Evolutionary conservation across 331 rosid genomes (phyloP).

Genomic region (Spiraea crenata): DNA sequence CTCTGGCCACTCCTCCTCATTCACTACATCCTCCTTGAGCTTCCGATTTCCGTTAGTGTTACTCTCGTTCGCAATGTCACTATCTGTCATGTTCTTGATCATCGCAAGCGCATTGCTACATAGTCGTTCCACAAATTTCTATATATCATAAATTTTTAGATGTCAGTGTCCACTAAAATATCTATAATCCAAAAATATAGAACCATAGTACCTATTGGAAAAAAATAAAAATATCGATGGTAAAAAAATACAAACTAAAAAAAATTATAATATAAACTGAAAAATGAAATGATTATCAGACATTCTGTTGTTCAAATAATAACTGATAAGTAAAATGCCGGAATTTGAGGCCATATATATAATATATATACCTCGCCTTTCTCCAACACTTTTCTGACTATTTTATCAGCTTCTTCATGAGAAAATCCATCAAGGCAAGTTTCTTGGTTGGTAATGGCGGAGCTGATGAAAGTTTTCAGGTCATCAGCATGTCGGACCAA

Average conservation of each 20-base stretch:
- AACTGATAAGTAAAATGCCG: too few species aligned
- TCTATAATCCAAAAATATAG: neutral
- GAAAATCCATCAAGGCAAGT: constrained; percentile 91
- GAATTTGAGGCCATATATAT: too few species aligned
- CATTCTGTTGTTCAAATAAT: too few species aligned
- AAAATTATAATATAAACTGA: neutral
- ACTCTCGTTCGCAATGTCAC: constrained; percentile 50
- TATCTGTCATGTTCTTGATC: constrained; percentile 75
- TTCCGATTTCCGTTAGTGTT: constrained; percentile 28
- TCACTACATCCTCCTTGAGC: constrained; percentile 26
- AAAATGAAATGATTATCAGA: too few species aligned
- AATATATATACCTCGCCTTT: constrained; percentile 37
- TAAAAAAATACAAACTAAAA: neutral
- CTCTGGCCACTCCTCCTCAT: constrained; percentile 52
- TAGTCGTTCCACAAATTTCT: constrained; percentile 51
- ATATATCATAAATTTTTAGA: neutral
- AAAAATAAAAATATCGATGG: neutral
- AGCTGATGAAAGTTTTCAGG: constrained; percentile 59
- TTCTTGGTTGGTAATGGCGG: constrained; percentile 86
- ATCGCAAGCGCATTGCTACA: constrained; percentile 79
- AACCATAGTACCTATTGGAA: neutral
- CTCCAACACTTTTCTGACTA: constrained; percentile 36
- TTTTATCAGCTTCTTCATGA: constrained; percentile 44
- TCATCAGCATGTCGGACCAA: constrained; percentile 62
- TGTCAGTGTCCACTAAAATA: neutral